phyloP scores from a whole-genome alignment of 306 rosid genomes.

The Pterocarpus macrocarpus region DNA sequence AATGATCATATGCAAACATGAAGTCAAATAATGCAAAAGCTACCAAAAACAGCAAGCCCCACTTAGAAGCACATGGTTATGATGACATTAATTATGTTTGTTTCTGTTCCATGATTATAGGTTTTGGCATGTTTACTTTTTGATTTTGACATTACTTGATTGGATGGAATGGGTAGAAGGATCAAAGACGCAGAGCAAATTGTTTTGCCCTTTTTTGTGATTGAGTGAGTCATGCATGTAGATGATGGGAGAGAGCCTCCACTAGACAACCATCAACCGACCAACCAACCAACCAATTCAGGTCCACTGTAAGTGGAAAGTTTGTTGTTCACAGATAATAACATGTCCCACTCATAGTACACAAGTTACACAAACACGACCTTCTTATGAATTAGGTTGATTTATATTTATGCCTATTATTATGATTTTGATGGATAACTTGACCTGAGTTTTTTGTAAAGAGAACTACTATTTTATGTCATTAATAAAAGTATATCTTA shows the following conservation, averaged over 20 bases:
- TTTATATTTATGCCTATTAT: constrained; percentile 3
- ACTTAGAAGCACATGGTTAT: constrained; percentile 43
- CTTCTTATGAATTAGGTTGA: neutral
- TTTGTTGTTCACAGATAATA: constrained; percentile 47
- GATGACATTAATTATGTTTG: constrained; percentile 44
- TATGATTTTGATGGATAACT: neutral
- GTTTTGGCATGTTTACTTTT: constrained; percentile 47
- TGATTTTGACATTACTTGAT: constrained; percentile 44
- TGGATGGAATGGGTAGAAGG: constrained; percentile 32
- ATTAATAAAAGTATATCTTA: neutral
- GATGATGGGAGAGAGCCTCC: neutral
- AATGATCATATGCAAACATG: constrained; percentile 40
- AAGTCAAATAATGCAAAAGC: constrained; percentile 40
- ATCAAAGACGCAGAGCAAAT: neutral
- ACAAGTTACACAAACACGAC: neutral
- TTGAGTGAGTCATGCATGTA: neutral
- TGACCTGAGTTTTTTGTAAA: neutral
- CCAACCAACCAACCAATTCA: constrained; percentile 30
- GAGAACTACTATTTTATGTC: neutral
- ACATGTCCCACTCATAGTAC: constrained; percentile 30
- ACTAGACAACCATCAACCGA: constrained; percentile 28
- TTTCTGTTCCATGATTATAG: constrained; percentile 39
- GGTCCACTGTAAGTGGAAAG: constrained; percentile 42
- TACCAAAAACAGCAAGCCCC: constrained; percentile 4
- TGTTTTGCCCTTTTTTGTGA: constrained; percentile 8